A percentile compares a stretch with the other conserved stretches of the same genome.
Conservation (phyloP, 306 rosid species). For the Hippophae rhamnoides region DNA sequence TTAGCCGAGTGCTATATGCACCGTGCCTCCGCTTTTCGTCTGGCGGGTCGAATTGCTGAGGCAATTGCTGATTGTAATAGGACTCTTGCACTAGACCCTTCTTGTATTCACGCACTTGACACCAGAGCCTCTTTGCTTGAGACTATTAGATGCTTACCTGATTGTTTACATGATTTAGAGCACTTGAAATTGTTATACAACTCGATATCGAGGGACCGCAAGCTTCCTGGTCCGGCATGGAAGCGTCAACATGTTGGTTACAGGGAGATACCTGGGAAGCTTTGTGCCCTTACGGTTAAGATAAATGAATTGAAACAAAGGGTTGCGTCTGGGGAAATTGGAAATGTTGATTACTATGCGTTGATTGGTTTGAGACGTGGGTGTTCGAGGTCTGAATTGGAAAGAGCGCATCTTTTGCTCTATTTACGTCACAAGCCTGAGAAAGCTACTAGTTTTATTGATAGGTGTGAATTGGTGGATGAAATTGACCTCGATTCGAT, state of each 20-base stretch:
- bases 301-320: conserved; percentile 61
- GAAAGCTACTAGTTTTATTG: conserved; percentile 55
- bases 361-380: conserved; percentile 76
- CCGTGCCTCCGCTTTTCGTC: conserved; percentile 57
- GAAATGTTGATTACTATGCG: conserved; percentile 67
- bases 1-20: conserved; percentile 81
- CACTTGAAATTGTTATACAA: conserved; percentile 85
- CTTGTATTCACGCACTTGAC: conserved; percentile 78
- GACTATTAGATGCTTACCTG: conserved; percentile 70
- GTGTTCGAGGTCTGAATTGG: conserved; percentile 80
- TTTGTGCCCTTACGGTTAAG: conserved; percentile 49
- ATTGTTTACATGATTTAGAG: conserved; percentile 79
- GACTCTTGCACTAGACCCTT: conserved; percentile 66
- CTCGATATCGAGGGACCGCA: conserved; percentile 66
- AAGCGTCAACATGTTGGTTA: conserved; percentile 71
- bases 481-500: conserved; percentile 64
- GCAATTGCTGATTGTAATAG: conserved; percentile 84
- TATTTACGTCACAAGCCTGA: conserved; percentile 80
- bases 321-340: conserved; percentile 58
- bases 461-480: conserved; percentile 65
- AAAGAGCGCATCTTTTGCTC: conserved; percentile 65
- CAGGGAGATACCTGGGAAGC: conserved; percentile 80
- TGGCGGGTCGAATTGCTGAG: conserved; percentile 72
- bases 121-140: conserved; percentile 75
- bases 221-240: conserved; percentile 87